Evolutionary conservation across 257 asterid genomes (phyloP), one percentile per base, ranked within the genome.

Genomic region (Scutellaria baicalensis): DNA sequence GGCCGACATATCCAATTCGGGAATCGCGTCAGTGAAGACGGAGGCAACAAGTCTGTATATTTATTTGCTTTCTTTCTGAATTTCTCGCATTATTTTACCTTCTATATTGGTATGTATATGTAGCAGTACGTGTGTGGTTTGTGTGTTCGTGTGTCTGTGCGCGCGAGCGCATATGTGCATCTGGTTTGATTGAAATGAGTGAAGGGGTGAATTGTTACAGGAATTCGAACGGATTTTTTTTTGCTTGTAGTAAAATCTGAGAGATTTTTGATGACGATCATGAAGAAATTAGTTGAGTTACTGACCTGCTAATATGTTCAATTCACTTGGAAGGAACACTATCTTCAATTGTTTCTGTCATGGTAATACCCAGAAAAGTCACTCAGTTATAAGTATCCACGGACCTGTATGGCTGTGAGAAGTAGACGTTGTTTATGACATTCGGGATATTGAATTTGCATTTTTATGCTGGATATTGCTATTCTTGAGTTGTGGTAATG

Each of bases 1-100:
- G 97, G 96, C 66, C 89, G 96, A 13, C 99, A 93, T 62, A 93
- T 93, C 78, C 97, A 86, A 75, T 93, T 80, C 73, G 97, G 99
- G 57, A 91, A 91, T 77, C 84, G 81, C 52, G 96, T 91, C 77
- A 91, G 99, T 66, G 96, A 93, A 58, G 84, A 82, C 51, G 99
- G 99, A 12, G 99, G 99, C 45, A 91, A 93, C 89, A 93, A 84
- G 97, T 93, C 45, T 39, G 93, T 82, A 69, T 47, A 69, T 66
- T 20, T 65, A 40, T 17, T 56, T 56, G 11, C 42, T 65, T 11
- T 20, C 38, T 44, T 0, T 4, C 0, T 16, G 55, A 47, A 65
- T 6, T 50, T 4, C 1, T 6, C 56, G 3, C 17, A 9, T n/a
- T 47, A 17, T 5, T 43, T 40, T 50, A 9, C 7, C 11, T 9